phyloP scores from a whole-genome alignment of 352 stramenopile genomes.

The Elongisporangium anandrum region DNA sequence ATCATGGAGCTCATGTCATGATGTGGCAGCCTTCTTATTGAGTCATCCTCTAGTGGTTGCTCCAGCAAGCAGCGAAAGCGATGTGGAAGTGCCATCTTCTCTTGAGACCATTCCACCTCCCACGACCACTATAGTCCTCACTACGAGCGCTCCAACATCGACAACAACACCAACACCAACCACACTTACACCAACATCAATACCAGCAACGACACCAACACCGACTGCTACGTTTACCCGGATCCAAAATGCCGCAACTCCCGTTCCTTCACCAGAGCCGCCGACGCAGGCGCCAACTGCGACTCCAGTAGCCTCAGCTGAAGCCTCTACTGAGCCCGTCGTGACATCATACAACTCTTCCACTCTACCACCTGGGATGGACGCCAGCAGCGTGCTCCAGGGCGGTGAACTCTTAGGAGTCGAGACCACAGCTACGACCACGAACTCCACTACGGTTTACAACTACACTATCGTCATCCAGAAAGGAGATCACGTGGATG shows the following conservation, averaged over 20 bases:
- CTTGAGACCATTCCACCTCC: slow-evolving; percentile 2
- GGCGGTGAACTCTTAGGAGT: slow-evolving; percentile 30
- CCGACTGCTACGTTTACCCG: neutral
- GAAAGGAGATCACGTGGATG: slow-evolving; percentile 14
- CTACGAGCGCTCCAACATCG: slow-evolving; percentile 1
- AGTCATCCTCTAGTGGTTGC: slow-evolving; percentile 1
- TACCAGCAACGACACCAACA: slow-evolving; percentile 2
- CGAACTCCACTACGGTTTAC: slow-evolving; percentile 21
- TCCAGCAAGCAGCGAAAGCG: neutral
- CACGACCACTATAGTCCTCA: neutral
- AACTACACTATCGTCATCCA: slow-evolving; percentile 39
- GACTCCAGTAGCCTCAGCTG: slow-evolving; percentile 3
- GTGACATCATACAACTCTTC: slow-evolving; percentile 33
- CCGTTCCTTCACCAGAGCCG: neutral
- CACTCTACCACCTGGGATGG: slow-evolving; percentile 25
- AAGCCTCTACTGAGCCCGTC: slow-evolving; percentile 6
- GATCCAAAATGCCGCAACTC: neutral
- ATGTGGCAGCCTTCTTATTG: neutral
- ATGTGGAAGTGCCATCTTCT: neutral
- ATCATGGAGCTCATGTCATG: slow-evolving; percentile 1
- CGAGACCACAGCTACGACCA: slow-evolving; percentile 23
- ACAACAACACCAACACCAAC: slow-evolving; percentile 4
- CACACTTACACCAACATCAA: slow-evolving; percentile 1
- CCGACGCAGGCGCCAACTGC: neutral
- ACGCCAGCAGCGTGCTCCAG: slow-evolving; percentile 20